These are phyloP conservation scores for Ambrosiella xylebori DNA, from an alignment of 2,329 filamentous ascomycete genomes.

Conservation along the genomic window DNA sequence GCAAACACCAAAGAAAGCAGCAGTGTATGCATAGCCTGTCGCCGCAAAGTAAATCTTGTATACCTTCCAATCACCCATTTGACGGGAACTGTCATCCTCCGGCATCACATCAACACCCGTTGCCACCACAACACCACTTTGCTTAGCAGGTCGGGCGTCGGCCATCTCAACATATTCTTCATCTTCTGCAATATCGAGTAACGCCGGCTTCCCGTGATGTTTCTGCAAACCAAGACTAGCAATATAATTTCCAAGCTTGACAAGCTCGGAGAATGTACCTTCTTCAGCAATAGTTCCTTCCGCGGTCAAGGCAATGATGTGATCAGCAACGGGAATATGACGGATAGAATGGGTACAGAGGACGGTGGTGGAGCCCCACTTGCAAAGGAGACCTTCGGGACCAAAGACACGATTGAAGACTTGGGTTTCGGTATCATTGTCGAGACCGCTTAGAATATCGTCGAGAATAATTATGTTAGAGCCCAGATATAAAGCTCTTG, in stretches of 20 bases:
- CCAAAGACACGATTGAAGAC: conserved; percentile 29
- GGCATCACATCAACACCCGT: not conserved
- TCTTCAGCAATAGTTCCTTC: conserved; percentile 28
- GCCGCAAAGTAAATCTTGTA: conserved; percentile 22
- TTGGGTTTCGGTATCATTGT: conserved; percentile 26
- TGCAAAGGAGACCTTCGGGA: conserved; percentile 23
- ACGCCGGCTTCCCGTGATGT: not conserved
- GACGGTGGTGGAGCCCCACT: conserved; percentile 24
- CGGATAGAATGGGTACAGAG: conserved; percentile 22
- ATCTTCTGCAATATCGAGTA: not conserved
- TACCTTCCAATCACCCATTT: conserved; percentile 19
- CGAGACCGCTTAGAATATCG: conserved; percentile 28
- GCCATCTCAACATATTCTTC: not conserved
- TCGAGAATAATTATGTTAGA: conserved; percentile 26
- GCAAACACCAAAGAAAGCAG: conserved; percentile 15
- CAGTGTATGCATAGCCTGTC: conserved; percentile 15
- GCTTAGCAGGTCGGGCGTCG: not conserved
- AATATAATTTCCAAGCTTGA: conserved; percentile 23
- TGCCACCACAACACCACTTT: no score
- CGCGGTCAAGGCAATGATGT: conserved; percentile 28
- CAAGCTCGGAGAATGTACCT: conserved; percentile 17
- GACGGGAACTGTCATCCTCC: conserved; percentile 15
- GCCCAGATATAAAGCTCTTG: conserved; percentile 28
- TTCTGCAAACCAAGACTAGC: conserved; percentile 21
- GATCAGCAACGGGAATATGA: conserved; percentile 23